Conservation (phyloP, 2,329 filamentous ascomycete genomes). For the Alternaria sp. region DNA sequence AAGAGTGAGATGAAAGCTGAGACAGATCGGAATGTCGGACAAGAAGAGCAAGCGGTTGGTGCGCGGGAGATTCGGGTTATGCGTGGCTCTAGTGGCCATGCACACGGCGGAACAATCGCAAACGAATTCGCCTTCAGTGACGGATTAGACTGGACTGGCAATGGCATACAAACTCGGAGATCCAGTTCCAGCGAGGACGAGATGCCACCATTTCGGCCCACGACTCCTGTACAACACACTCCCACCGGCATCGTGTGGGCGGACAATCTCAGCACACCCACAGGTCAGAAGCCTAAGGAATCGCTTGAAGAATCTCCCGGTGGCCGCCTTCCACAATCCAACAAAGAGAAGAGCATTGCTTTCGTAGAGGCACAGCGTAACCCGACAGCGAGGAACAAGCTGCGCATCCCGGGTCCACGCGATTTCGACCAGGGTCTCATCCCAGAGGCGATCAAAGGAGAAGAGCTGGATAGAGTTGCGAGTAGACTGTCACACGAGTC, state of each 20-base stretch:
- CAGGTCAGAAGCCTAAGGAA: constrained; percentile 53
- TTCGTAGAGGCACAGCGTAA: constrained; percentile 87
- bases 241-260: constrained; percentile 37
- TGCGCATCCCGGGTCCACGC: constrained; percentile 89
- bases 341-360: constrained; percentile 82
- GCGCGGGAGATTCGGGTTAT: constrained; percentile 72
- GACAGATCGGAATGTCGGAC: constrained; percentile 54
- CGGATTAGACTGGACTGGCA: constrained; percentile 49
- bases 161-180: constrained; percentile 20
- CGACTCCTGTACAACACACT: constrained; percentile 23
- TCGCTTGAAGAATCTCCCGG: constrained; percentile 60
- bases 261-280: constrained; percentile 59
- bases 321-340: constrained; percentile 61
- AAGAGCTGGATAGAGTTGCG: constrained; percentile 35
- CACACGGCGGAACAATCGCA: constrained; percentile 68
- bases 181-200: constrained; percentile 30
- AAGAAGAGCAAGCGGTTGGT: constrained; percentile 70
- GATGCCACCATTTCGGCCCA: constrained; percentile 26
- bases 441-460: constrained; percentile 66
- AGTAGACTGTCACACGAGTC: constrained; percentile 38
- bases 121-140: constrained; percentile 55
- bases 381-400: constrained; percentile 72
- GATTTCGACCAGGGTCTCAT: constrained; percentile 85
- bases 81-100: constrained; percentile 62
- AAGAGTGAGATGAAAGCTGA: constrained; percentile 59